Base-by-base conservation (phyloP, 2,329 filamentous ascomycete genomes). In the Penicillium occitanis region DNA sequence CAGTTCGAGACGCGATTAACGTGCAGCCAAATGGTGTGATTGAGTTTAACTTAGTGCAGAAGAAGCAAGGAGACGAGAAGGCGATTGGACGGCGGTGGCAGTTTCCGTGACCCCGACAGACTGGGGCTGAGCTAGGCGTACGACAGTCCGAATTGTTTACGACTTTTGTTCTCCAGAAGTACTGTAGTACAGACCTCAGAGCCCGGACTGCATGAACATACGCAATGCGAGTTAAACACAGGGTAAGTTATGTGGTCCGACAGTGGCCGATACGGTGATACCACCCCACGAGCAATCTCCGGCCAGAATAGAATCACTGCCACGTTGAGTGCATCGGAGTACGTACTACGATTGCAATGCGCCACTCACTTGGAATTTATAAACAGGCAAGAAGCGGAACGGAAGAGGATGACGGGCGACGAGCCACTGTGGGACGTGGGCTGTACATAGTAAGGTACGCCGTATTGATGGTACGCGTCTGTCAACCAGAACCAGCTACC, bases 51-150 rank as follows among this genome's bases (percentile, higher is more conserved):
- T 35, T 37, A 22, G 48, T 42, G 55, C 55, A 59, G 35, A 33
- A 17, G 40, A 61, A n/a, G 59, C 59, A 61, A 25, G 50, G 50
- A 19, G 51, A n/a, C 53, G 11, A 22, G 22, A 14, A 57, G 33
- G 10, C 33, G n/a, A 57, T 57, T 57, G 53, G 53, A 5, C 33
- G 11, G n/a, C 53, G 19, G 28, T 40, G 53, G 19, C 53, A 22
- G 33, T n/a, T 40, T 57, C 53, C 33, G 59, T 19, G 25, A n/a
- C 25, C 30, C 59, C 59, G 59, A 51, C 59, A 61, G 44, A 51
- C 22, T 11, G 40, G 40, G 17, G 58, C 25, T 60, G 57, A 40
- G 33, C 55, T 35, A 28, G 17, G 37, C 19, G 35, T 28, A 33
- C 48, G 46, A 48, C n/a, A 25, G 25, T 25, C 25, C 25, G 25